Evolutionary conservation across 1,284 basidiomycete genomes (phyloP).

Genomic region (Pseudomicrostroma phylloplanum): DNA sequence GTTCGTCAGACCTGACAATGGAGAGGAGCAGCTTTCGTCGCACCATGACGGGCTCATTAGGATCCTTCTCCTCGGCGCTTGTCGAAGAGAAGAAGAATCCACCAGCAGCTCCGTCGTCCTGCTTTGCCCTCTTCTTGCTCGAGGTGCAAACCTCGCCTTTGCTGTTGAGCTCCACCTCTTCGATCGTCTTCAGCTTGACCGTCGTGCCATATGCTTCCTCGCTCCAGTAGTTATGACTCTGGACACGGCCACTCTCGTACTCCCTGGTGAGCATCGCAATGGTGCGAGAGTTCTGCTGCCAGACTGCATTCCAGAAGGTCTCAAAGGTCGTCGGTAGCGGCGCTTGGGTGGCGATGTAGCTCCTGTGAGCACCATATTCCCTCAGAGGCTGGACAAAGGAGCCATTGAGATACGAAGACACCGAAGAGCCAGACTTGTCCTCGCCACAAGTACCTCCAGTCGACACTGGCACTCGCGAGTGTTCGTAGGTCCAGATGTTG

Average conservation of each 20-base stretch:
- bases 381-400: conserved; percentile 37
- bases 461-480: conserved; percentile 54
- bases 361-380: conserved; percentile 36
- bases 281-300: conserved; percentile 57
- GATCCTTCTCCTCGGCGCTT: not conserved
- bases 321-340: conserved; percentile 80
- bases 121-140: conserved; percentile 4
- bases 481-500: conserved; percentile 95
- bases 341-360: conserved; percentile 94
- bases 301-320: conserved; percentile 80
- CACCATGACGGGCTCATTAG: conserved; percentile 21
- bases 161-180: conserved; percentile 23
- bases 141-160: conserved; percentile 9
- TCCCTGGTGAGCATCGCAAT: conserved; percentile 78
- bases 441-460: not conserved
- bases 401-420: conserved; percentile 45
- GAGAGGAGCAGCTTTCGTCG: conserved; percentile 30
- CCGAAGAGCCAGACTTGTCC: conserved; percentile 8
- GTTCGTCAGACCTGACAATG: conserved; percentile 17
- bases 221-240: conserved; percentile 88
- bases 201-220: conserved; percentile 64
- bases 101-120: conserved; percentile 11
- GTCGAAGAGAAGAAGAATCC: conserved; percentile 17
- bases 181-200: conserved; percentile 26
- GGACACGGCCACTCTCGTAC: conserved; percentile 76